phyloP scores from a whole-genome alignment of 306 rosid species.

The Crotalaria pallida region DNA sequence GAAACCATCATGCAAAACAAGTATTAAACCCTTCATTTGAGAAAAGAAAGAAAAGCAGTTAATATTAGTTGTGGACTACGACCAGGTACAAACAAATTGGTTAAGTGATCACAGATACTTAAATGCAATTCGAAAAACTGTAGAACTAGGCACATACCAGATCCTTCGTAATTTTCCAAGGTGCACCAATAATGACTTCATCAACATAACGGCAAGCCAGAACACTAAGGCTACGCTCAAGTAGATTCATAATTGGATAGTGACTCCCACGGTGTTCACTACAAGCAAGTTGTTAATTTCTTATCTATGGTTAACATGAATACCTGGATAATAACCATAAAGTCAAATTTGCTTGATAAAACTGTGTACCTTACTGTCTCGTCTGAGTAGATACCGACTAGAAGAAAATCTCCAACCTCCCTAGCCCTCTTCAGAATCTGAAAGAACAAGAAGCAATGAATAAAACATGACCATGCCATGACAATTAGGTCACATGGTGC shows the following conservation, averaged over 20 bases:
- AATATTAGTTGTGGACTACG: constrained; percentile 3
- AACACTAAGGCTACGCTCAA: constrained; percentile 97
- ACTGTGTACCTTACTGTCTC: constrained; percentile 71
- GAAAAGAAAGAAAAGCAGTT: background rate
- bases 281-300: constrained; percentile 31
- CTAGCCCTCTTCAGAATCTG: constrained; percentile 88
- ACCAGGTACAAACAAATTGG: background rate
- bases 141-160: constrained; percentile 52
- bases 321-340: background rate
- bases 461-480: constrained; percentile 6
- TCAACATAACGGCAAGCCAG: constrained; percentile 89
- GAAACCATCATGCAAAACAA: background rate
- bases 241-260: constrained; percentile 85
- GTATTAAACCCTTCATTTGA: background rate
- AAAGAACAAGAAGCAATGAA: constrained; percentile 17
- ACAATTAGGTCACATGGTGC: background rate
- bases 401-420: constrained; percentile 87
- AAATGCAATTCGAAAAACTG: constrained; percentile 1
- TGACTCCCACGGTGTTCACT: constrained; percentile 74
- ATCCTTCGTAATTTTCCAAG: constrained; percentile 86
- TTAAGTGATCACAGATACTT: background rate
- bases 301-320: background rate
- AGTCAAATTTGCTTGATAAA: background rate
- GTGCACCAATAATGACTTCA: constrained; percentile 97
- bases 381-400: constrained; percentile 84